These are phyloP conservation scores for Hemisphaericaspora xylofermentans DNA, from an alignment of 1,139 yeast genomes.

Conservation along the genomic window DNA sequence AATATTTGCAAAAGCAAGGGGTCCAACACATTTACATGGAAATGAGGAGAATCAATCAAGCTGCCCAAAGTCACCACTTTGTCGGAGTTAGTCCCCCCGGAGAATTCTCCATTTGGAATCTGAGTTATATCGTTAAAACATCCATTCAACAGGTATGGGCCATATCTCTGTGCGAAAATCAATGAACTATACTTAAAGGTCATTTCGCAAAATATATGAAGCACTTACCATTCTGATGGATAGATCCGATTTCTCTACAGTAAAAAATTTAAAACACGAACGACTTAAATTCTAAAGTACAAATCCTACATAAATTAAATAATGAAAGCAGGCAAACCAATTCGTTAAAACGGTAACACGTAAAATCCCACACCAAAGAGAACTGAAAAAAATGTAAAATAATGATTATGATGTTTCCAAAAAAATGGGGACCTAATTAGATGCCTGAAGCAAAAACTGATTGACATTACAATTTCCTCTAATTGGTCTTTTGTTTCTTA, in stretches of 20 bases:
- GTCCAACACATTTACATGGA: too few species aligned
- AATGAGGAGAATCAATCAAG: too few species aligned
- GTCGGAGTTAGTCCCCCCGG: too few species aligned
- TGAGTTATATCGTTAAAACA: too few species aligned
- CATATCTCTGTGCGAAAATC: too few species aligned
- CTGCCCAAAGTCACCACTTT: too few species aligned
- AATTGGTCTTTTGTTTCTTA: slow-evolving; percentile 33
- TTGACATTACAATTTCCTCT: background rate
- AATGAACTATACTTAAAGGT: too few species aligned
- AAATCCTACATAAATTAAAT: background rate
- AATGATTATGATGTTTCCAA: background rate
- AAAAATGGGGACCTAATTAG: background rate
- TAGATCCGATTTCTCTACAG: background rate
- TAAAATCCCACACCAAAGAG: background rate
- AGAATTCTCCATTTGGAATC: too few species aligned
- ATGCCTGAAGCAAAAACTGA: slow-evolving; percentile 1
- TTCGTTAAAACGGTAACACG: background rate
- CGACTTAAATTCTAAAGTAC: background rate
- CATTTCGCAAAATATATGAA: too few species aligned
- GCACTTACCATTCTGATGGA: too few species aligned
- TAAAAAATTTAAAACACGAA: background rate
- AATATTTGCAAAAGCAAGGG: too few species aligned
- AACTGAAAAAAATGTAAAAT: background rate
- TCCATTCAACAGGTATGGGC: too few species aligned
- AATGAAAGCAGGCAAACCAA: background rate